Conservation (phyloP, 371 early-diverging fungal genomes). For the Mucor plumbeus region DNA sequence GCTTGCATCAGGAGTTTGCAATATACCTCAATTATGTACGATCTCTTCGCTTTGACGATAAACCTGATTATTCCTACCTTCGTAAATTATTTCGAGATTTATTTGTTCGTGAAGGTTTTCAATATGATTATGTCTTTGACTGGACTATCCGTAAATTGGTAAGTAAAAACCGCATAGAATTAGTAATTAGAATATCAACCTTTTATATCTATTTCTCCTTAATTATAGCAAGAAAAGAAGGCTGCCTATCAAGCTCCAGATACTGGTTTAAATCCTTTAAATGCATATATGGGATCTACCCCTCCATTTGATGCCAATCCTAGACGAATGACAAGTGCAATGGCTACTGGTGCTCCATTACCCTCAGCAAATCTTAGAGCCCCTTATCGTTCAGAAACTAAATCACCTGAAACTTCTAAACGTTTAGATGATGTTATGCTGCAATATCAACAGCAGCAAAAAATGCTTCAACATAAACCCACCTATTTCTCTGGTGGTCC, state of each 20-base stretch:
- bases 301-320: conserved; percentile 24
- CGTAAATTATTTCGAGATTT: conserved; percentile 95
- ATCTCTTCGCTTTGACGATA: conserved; percentile 97
- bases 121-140: conserved; percentile 98
- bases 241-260: conserved; percentile 17
- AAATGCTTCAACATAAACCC: conserved; percentile 42
- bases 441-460: conserved; percentile 56
- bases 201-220: conserved; percentile 2
- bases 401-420: conserved; percentile 55
- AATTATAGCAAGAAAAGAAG: conserved; percentile 38
- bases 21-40: conserved; percentile 98
- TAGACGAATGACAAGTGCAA: conserved; percentile 23
- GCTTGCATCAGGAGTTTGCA: conserved; percentile 95
- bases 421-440: conserved; percentile 58
- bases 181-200: conserved; percentile 1
- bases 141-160: conserved; percentile 81
- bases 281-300: conserved; percentile 14
- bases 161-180: conserved; percentile 14
- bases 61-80: conserved; percentile 98
- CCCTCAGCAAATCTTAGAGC: conserved; percentile 35
- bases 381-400: conserved; percentile 45
- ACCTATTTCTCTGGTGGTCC: conserved; percentile 16
- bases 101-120: conserved; percentile 92
- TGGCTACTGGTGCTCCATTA: conserved; percentile 33
- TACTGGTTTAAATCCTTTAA: conserved; percentile 13